A percentile compares a stretch with the other conserved stretches of the same genome.
Conservation (phyloP, 768 basidiomycete genomes). For the Naganishia kalamii region DNA sequence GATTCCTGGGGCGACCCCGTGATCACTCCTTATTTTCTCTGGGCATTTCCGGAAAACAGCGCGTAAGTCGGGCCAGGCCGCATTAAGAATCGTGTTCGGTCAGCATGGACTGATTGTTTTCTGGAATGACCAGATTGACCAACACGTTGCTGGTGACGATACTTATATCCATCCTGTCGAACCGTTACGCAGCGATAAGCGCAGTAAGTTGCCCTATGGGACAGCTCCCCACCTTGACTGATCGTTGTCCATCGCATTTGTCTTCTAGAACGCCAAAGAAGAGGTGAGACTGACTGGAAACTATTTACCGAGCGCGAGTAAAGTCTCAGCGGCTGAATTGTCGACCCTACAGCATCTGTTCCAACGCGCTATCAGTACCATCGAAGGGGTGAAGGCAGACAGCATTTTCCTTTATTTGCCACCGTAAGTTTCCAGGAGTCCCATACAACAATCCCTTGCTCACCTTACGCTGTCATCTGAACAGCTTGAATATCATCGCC, state of each 20-base stretch:
- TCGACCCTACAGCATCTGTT: constrained; percentile 61
- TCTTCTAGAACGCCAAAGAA: constrained; percentile 55
- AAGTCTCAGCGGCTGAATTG: no score
- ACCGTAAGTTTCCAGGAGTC: constrained; percentile 47
- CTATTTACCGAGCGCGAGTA: no score
- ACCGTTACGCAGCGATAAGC: constrained; percentile 75
- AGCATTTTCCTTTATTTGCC: constrained; percentile 87
- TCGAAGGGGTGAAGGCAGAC: constrained; percentile 85
- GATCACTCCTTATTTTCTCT: not conserved
- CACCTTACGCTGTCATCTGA: not conserved
- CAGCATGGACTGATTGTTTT: not conserved
- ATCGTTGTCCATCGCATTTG: not conserved
- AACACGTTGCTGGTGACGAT: constrained; percentile 49
- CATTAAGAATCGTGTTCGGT: not conserved
- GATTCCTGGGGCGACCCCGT: not conserved
- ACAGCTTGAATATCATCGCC: constrained; percentile 50
- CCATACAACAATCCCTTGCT: constrained; percentile 61
- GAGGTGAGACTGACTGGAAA: constrained; percentile 50
- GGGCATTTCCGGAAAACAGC: not conserved
- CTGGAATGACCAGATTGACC: constrained; percentile 24
- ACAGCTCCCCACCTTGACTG: no score
- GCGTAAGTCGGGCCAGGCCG: not conserved
- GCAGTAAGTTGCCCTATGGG: constrained; percentile 47
- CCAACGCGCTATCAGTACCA: constrained; percentile 76
- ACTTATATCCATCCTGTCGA: constrained; percentile 82